Conservation (phyloP, 306 rosid species). For the Abrus pulchellus region DNA sequence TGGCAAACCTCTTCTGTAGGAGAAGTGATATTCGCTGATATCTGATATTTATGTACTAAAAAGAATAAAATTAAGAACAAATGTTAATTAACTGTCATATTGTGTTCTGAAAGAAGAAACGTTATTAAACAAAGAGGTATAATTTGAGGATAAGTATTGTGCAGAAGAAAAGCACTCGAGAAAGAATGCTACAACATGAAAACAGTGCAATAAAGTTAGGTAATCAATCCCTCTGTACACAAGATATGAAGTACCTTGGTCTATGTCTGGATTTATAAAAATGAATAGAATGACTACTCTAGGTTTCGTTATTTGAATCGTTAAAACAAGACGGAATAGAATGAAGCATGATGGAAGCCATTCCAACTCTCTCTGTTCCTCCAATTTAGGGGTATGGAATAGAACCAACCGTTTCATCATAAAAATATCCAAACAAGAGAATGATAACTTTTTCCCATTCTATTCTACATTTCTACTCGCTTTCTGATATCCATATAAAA, state of each 20-base stretch:
- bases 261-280: neutral
- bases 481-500: neutral
- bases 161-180: neutral
- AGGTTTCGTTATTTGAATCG: neutral
- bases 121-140: neutral
- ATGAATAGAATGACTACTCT: neutral
- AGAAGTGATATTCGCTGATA: conserved; percentile 80
- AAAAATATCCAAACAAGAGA: neutral
- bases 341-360: neutral
- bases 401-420: neutral
- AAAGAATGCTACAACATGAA: neutral
- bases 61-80: conserved; percentile 38
- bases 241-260: neutral
- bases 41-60: conserved; percentile 83
- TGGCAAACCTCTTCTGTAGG: conserved; percentile 82
- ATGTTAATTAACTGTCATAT: conserved; percentile 19
- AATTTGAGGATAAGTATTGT: no score
- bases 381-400: neutral
- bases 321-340: neutral
- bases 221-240: neutral
- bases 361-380: neutral
- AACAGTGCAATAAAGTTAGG: neutral
- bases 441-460: neutral
- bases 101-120: neutral
- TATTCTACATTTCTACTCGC: neutral